phyloP scores from a whole-genome alignment of 768 basidiomycete species.

The Podaxis sp. region DNA sequence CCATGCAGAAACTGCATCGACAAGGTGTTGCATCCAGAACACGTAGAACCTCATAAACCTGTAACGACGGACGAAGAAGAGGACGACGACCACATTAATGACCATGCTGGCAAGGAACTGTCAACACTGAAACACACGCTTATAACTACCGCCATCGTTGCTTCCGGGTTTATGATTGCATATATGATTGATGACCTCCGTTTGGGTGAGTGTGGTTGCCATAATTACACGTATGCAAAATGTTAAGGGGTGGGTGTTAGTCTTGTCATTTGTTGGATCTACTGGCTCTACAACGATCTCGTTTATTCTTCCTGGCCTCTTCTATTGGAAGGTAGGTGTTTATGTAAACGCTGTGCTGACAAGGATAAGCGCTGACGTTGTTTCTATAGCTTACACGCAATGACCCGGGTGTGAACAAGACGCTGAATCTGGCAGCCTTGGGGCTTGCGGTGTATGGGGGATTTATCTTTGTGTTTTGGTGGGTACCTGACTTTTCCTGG shows the following conservation, averaged over 20 bases:
- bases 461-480: slow-evolving; percentile 88
- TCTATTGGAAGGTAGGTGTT: slow-evolving; percentile 83
- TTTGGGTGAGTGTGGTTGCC: slow-evolving; percentile 51
- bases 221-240: slow-evolving; percentile 6
- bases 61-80: slow-evolving; percentile 37
- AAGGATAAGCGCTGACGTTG: slow-evolving; percentile 11
- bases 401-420: slow-evolving; percentile 51
- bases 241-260: slow-evolving; percentile 34
- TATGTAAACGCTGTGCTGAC: slow-evolving; percentile 3
- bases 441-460: slow-evolving; percentile 73
- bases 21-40: slow-evolving; percentile 69
- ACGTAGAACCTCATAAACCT: slow-evolving; percentile 27
- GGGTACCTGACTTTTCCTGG: slow-evolving; percentile 27
- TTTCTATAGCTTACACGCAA: slow-evolving; percentile 60
- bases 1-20: slow-evolving; percentile 92
- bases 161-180: slow-evolving; percentile 66
- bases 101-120: slow-evolving; percentile 62
- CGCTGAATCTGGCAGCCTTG: slow-evolving; percentile 56
- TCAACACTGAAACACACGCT: slow-evolving; percentile 61
- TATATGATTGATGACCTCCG: slow-evolving; percentile 78
- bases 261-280: slow-evolving; percentile 93
- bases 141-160: slow-evolving; percentile 67
- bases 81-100: slow-evolving; percentile 48
- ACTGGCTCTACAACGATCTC: slow-evolving; percentile 97
- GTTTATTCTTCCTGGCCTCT: slow-evolving; percentile 90